Evolutionary conservation across 768 basidiomycete species (phyloP).

Genomic region (Tylopilus balloui): DNA sequence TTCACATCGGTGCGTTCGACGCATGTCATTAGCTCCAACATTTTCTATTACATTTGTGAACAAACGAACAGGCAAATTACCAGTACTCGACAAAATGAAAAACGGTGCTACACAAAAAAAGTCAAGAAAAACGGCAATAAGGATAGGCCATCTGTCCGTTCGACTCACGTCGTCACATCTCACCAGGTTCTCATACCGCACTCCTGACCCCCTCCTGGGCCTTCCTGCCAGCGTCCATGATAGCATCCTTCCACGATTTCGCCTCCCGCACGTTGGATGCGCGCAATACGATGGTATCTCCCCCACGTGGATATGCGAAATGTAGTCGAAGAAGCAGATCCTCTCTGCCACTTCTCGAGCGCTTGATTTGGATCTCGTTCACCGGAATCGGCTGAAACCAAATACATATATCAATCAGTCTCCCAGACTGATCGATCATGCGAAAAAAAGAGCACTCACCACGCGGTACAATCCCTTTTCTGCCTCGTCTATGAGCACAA

Average conservation of each 20-base stretch:
- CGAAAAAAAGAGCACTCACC: constrained; percentile 42
- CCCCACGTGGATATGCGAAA: constrained; percentile 68
- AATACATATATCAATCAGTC: background rate
- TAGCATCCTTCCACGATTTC: constrained; percentile 46
- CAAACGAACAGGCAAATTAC: background rate
- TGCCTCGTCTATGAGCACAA: constrained; percentile 76
- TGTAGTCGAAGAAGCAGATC: constrained; percentile 63
- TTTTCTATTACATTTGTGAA: background rate
- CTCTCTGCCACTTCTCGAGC: constrained; percentile 51
- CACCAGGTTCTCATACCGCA: background rate
- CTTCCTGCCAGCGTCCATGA: constrained; percentile 22
- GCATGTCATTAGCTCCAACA: background rate
- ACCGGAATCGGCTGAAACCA: constrained; percentile 62
- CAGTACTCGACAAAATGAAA: background rate
- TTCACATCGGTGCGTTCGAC: background rate
- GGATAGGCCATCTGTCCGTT: constrained; percentile 5
- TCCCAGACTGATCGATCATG: background rate
- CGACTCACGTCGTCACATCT: background rate
- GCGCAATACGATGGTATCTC: constrained; percentile 60
- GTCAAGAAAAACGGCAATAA: constrained; percentile 1
- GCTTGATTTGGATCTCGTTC: constrained; percentile 58
- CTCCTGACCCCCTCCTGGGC: constrained; percentile 11
- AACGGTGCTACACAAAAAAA: background rate
- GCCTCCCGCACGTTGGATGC: constrained; percentile 58
- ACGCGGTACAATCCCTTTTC: constrained; percentile 75